A percentile compares a stretch with the other conserved stretches of the same genome.
Evolutionary conservation across 1,284 basidiomycete genomes (phyloP).

Genomic region (Cryptococcus sp.): DNA sequence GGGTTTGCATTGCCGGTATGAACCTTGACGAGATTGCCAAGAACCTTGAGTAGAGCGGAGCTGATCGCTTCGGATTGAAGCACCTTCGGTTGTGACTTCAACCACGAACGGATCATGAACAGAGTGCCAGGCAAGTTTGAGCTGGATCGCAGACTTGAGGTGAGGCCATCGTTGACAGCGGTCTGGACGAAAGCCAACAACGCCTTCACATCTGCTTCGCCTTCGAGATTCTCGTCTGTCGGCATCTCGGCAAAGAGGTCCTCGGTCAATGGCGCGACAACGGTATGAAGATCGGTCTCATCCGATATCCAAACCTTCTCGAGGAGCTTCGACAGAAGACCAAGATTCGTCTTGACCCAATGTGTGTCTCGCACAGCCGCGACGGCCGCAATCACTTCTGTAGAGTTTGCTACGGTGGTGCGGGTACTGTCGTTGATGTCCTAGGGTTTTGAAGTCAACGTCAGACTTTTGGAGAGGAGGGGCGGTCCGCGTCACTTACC

Average conservation of each 20-base stretch:
- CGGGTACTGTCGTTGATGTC: conserved; percentile 73
- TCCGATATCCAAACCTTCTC: conserved; percentile 83
- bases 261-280: conserved; percentile 80
- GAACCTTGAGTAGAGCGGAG: conserved; percentile 74
- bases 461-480: no score
- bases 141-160: conserved; percentile 39
- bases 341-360: conserved; percentile 78
- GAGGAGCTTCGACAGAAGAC: conserved; percentile 82
- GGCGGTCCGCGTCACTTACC: conserved; percentile 55
- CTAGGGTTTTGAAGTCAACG: conserved; percentile 41
- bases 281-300: conserved; percentile 73
- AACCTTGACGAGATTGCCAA: conserved; percentile 85
- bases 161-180: conserved; percentile 71
- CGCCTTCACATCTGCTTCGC: conserved; percentile 64
- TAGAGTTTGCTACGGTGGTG: conserved; percentile 74
- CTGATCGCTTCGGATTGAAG: conserved; percentile 76
- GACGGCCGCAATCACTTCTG: conserved; percentile 80
- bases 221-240: conserved; percentile 73
- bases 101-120: conserved; percentile 83
- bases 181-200: conserved; percentile 78
- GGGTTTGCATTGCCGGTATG: conserved; percentile 65
- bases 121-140: conserved; percentile 70
- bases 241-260: conserved; percentile 82
- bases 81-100: conserved; percentile 75
- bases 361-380: conserved; percentile 80